A percentile compares a stretch with the other conserved stretches of the same genome.
phyloP scores from a whole-genome alignment of 306 rosid genomes.

The Casuarina cunninghamiana region DNA sequence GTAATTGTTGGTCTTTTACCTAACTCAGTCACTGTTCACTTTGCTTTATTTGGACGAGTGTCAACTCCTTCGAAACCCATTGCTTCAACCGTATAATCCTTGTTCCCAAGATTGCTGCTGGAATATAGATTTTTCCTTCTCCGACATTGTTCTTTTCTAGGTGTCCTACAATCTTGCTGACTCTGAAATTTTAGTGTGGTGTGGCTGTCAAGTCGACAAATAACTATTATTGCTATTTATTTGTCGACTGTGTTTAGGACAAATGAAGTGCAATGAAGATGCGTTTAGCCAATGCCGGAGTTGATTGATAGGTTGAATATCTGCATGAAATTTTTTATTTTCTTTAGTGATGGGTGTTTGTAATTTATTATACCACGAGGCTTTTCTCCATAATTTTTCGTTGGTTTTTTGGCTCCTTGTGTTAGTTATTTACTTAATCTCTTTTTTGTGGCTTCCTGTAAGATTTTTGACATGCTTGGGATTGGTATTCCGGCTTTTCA shows the following conservation, averaged over 20 bases:
- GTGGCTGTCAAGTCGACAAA: not conserved
- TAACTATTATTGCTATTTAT: not conserved
- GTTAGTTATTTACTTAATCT: not conserved
- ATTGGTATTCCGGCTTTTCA: not conserved
- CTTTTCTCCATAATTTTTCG: not conserved
- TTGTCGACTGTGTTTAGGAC: not conserved
- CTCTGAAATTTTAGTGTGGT: not conserved
- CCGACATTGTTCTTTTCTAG: no score
- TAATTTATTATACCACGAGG: not conserved
- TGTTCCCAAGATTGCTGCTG: not conserved
- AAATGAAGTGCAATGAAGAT: not conserved
- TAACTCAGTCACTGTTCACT: not conserved
- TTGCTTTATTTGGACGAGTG: not conserved
- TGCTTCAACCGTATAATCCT: not conserved
- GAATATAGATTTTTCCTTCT: not conserved
- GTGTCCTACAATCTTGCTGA: no score
- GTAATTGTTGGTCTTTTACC: not conserved
- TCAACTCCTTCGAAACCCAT: not conserved
- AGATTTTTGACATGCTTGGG: not conserved
- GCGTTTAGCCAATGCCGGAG: not conserved
- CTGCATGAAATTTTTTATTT: no score
- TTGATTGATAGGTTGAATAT: not conserved
- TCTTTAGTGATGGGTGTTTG: not conserved
- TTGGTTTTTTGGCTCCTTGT: not conserved
- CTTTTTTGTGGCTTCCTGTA: not conserved